Evolutionary conservation across 352 stramenopile genomes (phyloP).

Genomic region (Phytophthora crassamura): DNA sequence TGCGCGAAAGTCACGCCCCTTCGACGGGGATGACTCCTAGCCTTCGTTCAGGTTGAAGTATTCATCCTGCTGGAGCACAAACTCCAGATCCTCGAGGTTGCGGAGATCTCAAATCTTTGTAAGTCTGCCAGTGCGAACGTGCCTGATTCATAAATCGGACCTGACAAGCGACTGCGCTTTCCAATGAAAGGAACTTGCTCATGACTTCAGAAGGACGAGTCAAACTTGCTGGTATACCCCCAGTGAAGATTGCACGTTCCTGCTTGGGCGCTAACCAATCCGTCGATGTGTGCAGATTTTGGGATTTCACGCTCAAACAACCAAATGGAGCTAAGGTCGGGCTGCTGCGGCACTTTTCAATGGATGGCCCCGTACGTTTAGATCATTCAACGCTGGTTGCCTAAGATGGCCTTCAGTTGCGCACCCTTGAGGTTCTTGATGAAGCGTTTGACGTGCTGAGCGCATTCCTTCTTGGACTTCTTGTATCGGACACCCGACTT

Average conservation of each 20-base stretch:
- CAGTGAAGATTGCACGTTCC: too few species aligned
- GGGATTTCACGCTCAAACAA: slow-evolving; percentile 72
- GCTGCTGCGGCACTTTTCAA: slow-evolving; percentile 82
- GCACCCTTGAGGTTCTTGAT: too few species aligned
- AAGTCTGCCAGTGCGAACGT: slow-evolving; percentile 13
- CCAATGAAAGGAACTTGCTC: slow-evolving; percentile 63
- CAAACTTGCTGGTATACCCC: slow-evolving; percentile 63
- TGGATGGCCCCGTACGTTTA: slow-evolving; percentile 82
- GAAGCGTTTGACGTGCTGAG: too few species aligned
- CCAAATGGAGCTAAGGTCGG: slow-evolving; percentile 66
- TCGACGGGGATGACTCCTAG: too few species aligned
- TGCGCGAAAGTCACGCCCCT: too few species aligned
- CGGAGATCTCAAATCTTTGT: slow-evolving; percentile 81
- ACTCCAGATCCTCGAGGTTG: too few species aligned
- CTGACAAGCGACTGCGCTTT: not conserved
- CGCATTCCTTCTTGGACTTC: too few species aligned
- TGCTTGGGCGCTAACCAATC: not conserved
- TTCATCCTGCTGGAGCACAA: too few species aligned
- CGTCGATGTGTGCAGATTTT: slow-evolving; percentile 52
- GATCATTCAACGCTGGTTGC: not conserved
- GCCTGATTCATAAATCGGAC: not conserved
- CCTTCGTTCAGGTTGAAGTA: too few species aligned
- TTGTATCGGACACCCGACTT: too few species aligned
- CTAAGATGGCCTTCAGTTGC: too few species aligned
- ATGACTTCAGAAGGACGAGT: slow-evolving; percentile 74